A percentile compares a stretch with the other conserved stretches of the same genome.
Conservation (phyloP, 2,329 filamentous ascomycete genomes). For the Beauveria scarabaeidicola region DNA sequence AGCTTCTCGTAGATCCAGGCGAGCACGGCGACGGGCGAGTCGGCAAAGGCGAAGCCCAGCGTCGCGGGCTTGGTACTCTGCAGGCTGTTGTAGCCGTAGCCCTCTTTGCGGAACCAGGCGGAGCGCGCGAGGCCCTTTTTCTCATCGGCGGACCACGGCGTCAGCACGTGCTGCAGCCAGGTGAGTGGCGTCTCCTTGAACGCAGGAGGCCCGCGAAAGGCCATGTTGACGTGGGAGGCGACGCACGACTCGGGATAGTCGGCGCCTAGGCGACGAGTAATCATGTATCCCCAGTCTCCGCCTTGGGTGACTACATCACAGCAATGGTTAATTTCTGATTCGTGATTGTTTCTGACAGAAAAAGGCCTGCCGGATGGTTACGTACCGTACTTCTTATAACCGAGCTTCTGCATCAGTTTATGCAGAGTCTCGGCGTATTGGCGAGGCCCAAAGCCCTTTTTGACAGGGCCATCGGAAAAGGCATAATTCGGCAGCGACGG, state of each 20-base stretch:
- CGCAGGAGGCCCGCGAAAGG: conserved; percentile 39
- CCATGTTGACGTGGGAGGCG: conserved; percentile 53
- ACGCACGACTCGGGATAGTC: conserved; percentile 43
- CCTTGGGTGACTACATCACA: conserved; percentile 41
- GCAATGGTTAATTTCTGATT: not conserved
- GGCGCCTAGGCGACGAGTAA: conserved; percentile 53
- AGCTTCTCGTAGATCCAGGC: conserved; percentile 74
- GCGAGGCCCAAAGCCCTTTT: conserved; percentile 23
- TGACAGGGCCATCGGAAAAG: conserved; percentile 23
- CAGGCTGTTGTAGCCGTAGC: conserved; percentile 20
- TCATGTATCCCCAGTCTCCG: conserved; percentile 62
- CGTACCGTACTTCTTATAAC: conserved; percentile 36
- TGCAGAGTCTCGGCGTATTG: conserved; percentile 49
- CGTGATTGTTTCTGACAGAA: not conserved
- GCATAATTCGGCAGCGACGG: conserved; percentile 49
- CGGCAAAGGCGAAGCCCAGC: conserved; percentile 55
- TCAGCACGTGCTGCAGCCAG: conserved; percentile 41
- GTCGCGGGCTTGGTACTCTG: conserved; percentile 61
- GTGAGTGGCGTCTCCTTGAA: conserved; percentile 45
- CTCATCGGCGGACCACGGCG: conserved; percentile 46
- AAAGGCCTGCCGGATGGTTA: not conserved
- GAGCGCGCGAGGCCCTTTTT: conserved; percentile 41
- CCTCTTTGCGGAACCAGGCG: conserved; percentile 47
- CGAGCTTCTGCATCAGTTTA: conserved; percentile 59
- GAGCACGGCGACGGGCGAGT: conserved; percentile 58